Conservation (phyloP, 345 rosid genomes). For the Erodium maritimum region DNA sequence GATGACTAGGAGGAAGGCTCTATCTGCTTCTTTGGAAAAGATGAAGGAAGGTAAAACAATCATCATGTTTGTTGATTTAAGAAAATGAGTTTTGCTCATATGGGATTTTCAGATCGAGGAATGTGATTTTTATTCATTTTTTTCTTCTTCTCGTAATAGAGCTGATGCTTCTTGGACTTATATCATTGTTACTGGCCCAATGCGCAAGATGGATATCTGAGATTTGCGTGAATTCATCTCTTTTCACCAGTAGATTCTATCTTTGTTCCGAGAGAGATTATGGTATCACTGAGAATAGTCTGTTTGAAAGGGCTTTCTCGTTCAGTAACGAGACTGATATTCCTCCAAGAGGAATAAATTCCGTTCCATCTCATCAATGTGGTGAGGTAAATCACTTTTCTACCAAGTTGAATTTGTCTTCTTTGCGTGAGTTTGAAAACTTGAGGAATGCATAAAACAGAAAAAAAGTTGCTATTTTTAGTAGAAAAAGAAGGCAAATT, state of each 20-base stretch:
- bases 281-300: slow-evolving; percentile 21
- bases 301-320: slow-evolving; percentile 27
- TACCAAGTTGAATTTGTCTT: neutral
- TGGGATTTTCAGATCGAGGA: neutral
- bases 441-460: no score
- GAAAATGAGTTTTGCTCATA: neutral
- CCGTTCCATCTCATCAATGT: slow-evolving; percentile 41
- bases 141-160: slow-evolving; percentile 27
- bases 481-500: no score
- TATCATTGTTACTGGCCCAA: slow-evolving; percentile 84
- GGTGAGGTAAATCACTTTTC: slow-evolving; percentile 40
- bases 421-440: no score
- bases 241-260: slow-evolving; percentile 74
- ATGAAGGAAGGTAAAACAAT: slow-evolving; percentile 60
- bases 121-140: neutral
- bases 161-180: slow-evolving; percentile 94
- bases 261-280: slow-evolving; percentile 65
- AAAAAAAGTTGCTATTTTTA: no score
- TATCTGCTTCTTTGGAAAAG: slow-evolving; percentile 78
- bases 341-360: slow-evolving; percentile 44
- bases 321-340: slow-evolving; percentile 30
- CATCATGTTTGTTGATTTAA: neutral
- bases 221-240: slow-evolving; percentile 78
- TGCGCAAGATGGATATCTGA: slow-evolving; percentile 83
- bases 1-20: slow-evolving; percentile 75